A percentile compares a stretch with the other conserved stretches of the same genome.
Conservation (phyloP, 139 green algal species). For the Chlamydomonas incerta region DNA sequence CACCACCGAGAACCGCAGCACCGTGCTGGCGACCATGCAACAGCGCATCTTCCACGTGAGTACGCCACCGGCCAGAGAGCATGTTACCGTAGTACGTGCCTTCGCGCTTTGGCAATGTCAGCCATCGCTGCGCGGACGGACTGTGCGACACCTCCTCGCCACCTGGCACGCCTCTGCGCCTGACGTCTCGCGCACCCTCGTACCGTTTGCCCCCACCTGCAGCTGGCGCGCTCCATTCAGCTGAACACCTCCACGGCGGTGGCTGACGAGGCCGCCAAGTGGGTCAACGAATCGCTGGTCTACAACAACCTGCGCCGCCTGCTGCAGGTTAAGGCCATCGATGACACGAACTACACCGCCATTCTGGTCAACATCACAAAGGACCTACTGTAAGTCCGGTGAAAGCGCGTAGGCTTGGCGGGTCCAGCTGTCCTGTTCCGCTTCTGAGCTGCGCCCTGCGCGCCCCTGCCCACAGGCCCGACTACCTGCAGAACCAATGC, state of each 20-base stretch:
- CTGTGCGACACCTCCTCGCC: too few species aligned
- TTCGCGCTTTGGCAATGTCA: too few species aligned
- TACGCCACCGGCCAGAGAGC: too few species aligned
- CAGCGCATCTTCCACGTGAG: not conserved
- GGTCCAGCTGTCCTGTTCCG: too few species aligned
- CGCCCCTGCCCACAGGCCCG: not conserved
- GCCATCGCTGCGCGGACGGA: too few species aligned
- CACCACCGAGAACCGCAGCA: not conserved
- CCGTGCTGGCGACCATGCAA: not conserved
- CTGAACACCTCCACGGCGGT: not conserved
- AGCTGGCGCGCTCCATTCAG: not conserved
- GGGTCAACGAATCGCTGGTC: not conserved
- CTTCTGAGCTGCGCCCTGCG: too few species aligned
- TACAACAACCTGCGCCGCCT: not conserved
- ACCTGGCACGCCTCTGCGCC: not conserved
- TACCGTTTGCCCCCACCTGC: not conserved
- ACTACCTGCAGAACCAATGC: conserved; percentile 3
- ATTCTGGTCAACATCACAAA: not conserved
- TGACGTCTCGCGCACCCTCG: not conserved
- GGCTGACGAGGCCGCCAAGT: not conserved
- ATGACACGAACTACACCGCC: not conserved
- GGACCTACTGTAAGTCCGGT: conserved; percentile 5
- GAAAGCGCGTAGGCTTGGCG: too few species aligned
- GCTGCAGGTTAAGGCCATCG: conserved; percentile 7
- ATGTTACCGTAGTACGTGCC: too few species aligned